Base-by-base conservation (phyloP, 805 yeast genomes). In the Isabelozyma gotoi region DNA sequence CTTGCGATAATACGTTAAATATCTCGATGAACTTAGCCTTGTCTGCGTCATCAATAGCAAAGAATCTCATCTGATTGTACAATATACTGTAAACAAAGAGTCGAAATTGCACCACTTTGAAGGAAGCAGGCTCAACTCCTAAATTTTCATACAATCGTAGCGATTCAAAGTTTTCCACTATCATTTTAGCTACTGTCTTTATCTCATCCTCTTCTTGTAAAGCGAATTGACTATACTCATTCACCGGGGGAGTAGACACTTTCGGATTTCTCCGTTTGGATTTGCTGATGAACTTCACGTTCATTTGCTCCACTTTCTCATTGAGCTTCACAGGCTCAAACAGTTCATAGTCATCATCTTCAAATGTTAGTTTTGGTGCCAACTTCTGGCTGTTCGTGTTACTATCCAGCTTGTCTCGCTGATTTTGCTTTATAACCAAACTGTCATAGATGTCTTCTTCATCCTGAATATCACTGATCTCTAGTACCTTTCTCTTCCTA, bases 371-470 rank as follows among this genome's bases (percentile, higher is more conserved):
- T 42, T 33, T 32, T 3, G 18, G n/a, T n/a, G 20, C 20, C 17
- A 14, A 34, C 36, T 21, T 35, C 29, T 24, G 29, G 10, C 12
- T 24, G 7, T 7, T 24, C 24, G n/a, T 27, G 19, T 24, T 38
- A 39, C 36, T 36, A 20, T 36, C 39, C 33, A 19, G 41, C 36
- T 39, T 39, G 36, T 21, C 18, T 45, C 41, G 42, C 29, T 14
- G 34, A 16, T 36, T 20, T 11, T 40, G 41, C 14, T 44, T 36
- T 10, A 47, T 42, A 4, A 43, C 36, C 18, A 53, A 42, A 39
- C 46, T n/a, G 17, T 46, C 47, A 19, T 51, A 49, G 4, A 49
- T 51, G 34, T 51, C 56, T 8, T 46, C 54, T 12, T 49, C 51
- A 24, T 44, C 51, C 10, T 49, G 53, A 12, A 43, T 40, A 18